These are phyloP conservation scores for Cyclotella choctawhatcheeana DNA, from an alignment of 108 stramenopile species.

Conservation along the genomic window DNA sequence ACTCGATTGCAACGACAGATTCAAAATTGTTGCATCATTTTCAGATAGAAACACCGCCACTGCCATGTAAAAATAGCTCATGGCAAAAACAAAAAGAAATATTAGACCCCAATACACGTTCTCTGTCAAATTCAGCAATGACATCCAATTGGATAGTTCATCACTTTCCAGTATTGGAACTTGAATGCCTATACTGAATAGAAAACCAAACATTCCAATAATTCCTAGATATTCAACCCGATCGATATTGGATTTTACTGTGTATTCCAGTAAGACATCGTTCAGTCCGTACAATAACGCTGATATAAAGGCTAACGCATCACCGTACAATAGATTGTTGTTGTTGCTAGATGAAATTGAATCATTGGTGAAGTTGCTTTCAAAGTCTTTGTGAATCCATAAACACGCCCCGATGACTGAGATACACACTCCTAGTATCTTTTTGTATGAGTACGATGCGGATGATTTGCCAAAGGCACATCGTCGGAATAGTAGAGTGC, in stretches of 20 bases:
- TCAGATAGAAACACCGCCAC: slow-evolving; percentile 59
- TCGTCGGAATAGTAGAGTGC: slow-evolving; percentile 32
- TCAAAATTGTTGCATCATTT: slow-evolving; percentile 78
- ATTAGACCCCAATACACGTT: neutral
- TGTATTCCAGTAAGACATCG: slow-evolving; percentile 73
- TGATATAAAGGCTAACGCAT: slow-evolving; percentile 61
- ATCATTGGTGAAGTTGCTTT: neutral
- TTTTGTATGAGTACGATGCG: slow-evolving; percentile 5
- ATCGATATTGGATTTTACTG: slow-evolving; percentile 59
- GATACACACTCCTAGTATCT: slow-evolving; percentile 31
- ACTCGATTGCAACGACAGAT: slow-evolving; percentile 67
- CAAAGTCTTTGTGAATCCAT: slow-evolving; percentile 37
- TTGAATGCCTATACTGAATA: slow-evolving; percentile 52
- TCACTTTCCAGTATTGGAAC: slow-evolving; percentile 50
- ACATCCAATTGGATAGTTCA: slow-evolving; percentile 17
- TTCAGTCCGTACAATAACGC: slow-evolving; percentile 69
- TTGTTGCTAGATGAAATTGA: neutral
- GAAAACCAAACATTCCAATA: slow-evolving; percentile 70
- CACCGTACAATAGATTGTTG: slow-evolving; percentile 47
- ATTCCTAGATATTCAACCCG: slow-evolving; percentile 77
- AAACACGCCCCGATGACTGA: slow-evolving; percentile 41
- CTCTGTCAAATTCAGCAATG: neutral
- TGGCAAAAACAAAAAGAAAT: slow-evolving; percentile 34
- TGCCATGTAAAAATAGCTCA: slow-evolving; percentile 70
- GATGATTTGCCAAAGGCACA: slow-evolving; percentile 26